phyloP scores from a whole-genome alignment of 2,329 filamentous ascomycete genomes.

The Pestalotiopsis sp. region DNA sequence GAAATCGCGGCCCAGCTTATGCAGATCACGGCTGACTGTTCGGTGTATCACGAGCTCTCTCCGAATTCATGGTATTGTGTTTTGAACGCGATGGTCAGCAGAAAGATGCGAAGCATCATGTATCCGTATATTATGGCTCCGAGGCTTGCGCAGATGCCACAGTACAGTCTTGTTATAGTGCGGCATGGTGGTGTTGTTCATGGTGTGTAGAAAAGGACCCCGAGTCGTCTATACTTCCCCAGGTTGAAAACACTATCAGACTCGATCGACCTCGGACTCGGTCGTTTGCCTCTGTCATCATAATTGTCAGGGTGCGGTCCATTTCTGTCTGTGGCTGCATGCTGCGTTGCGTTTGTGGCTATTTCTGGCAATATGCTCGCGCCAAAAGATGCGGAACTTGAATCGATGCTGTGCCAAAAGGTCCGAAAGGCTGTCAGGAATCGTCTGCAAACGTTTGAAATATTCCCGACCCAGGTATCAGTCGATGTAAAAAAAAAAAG shows the following conservation, averaged over 20 bases:
- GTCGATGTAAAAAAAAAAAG: too few relatives aligned
- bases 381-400: background rate
- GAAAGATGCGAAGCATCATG: background rate
- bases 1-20: background rate
- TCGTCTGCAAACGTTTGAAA: too few relatives aligned
- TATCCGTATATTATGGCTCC: background rate
- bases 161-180: background rate
- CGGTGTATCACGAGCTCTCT: background rate
- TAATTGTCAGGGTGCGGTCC: background rate
- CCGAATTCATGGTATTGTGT: background rate
- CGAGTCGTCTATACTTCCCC: background rate
- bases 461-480: too few relatives aligned
- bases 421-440: background rate
- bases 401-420: background rate
- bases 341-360: background rate
- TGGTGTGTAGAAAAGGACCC: background rate
- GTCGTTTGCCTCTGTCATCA: background rate
- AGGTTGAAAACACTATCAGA: background rate
- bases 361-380: background rate
- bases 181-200: background rate
- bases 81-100: background rate
- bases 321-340: background rate
- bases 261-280: background rate
- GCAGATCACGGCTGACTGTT: background rate
- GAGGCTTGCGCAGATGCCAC: background rate